phyloP scores from a whole-genome alignment of 805 yeast genomes.

The Saccharomycopsis vini region DNA sequence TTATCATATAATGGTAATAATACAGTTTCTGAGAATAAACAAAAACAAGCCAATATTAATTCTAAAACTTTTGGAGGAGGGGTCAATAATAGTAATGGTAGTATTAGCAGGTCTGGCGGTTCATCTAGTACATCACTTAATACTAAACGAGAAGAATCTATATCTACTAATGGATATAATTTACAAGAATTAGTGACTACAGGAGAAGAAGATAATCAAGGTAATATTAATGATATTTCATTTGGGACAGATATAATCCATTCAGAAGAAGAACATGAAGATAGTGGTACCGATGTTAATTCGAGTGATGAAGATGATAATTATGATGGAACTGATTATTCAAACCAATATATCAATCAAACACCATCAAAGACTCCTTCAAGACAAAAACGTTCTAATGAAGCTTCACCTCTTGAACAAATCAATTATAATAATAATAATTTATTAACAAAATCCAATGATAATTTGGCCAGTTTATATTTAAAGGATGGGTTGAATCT shows the following conservation, averaged over 20 bases:
- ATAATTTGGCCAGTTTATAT: no score
- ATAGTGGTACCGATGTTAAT: conserved; percentile 18
- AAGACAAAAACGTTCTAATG: no score
- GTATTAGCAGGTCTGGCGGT: neutral
- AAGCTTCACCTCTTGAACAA: no score
- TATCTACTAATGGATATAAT: no score
- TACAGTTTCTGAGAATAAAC: conserved; percentile 2
- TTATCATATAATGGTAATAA: conserved; percentile 12
- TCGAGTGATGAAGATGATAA: conserved; percentile 12
- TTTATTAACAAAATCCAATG: no score
- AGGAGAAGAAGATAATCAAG: neutral
- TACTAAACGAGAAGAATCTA: no score
- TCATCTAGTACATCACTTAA: no score
- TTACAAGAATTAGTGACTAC: no score
- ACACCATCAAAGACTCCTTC: no score
- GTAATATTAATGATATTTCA: no score
- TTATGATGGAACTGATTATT: conserved; percentile 4
- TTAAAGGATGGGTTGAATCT: no score
- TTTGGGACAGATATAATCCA: neutral
- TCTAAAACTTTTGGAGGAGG: neutral
- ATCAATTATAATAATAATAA: no score
- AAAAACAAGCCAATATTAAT: conserved; percentile 1
- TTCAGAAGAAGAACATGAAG: conserved; percentile 4
- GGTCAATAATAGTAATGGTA: neutral
- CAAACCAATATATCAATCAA: neutral